A percentile compares a stretch with the other conserved stretches of the same genome.
Evolutionary conservation across 768 basidiomycete genomes (phyloP).

Genomic region (Trametes punicea): DNA sequence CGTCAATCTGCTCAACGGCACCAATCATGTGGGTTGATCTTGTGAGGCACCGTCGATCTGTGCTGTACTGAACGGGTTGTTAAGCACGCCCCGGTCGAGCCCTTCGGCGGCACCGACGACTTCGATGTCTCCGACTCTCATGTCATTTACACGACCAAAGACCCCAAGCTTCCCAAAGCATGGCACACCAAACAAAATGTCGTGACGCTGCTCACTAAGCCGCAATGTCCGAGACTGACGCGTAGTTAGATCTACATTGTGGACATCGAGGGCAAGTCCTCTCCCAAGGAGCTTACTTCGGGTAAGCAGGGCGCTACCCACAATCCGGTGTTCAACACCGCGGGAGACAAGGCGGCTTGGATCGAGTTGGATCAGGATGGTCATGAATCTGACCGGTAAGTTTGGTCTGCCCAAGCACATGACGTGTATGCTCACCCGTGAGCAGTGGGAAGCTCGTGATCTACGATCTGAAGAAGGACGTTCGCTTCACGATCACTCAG

Average conservation of each 20-base stretch:
- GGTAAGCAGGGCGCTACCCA: conserved; percentile 83
- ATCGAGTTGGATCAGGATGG: conserved; percentile 84
- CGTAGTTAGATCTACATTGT: conserved; percentile 62
- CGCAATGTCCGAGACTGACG: background rate
- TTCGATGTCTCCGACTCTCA: conserved; percentile 68
- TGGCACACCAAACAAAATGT: conserved; percentile 92
- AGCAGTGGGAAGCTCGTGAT: conserved; percentile 71
- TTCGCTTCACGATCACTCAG: conserved; percentile 72
- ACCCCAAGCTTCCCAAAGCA: conserved; percentile 70
- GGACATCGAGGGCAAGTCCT: conserved; percentile 45
- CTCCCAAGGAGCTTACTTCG: conserved; percentile 70
- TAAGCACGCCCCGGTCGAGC: conserved; percentile 74
- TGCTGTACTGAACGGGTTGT: background rate
- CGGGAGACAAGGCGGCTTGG: conserved; percentile 81
- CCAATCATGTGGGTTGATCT: conserved; percentile 57
- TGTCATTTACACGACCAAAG: conserved; percentile 84
- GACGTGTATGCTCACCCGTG: background rate
- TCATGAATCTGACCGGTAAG: conserved; percentile 79
- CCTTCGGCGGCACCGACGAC: conserved; percentile 83
- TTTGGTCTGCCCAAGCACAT: background rate
- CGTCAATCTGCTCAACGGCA: conserved; percentile 60
- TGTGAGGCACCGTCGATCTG: background rate
- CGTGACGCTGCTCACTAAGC: background rate
- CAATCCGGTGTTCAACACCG: conserved; percentile 62
- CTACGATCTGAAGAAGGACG: conserved; percentile 65